Evolutionary conservation across 148 eudicot genomes (phyloP).

Genomic region (Rhododendron henanense): DNA sequence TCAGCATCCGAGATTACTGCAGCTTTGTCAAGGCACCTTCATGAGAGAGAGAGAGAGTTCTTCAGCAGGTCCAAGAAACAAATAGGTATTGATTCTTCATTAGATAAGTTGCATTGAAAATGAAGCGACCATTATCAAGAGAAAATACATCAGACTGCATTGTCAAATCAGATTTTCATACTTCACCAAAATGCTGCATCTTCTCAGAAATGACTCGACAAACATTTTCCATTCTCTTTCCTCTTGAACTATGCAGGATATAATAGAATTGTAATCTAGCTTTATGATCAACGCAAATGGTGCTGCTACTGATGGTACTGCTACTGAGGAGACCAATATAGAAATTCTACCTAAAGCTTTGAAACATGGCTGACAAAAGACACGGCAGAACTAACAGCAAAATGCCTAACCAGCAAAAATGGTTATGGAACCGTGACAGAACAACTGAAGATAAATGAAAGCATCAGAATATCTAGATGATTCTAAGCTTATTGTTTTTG

Average conservation of each 20-base stretch:
- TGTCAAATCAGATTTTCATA: not conserved
- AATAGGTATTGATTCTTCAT: not conserved
- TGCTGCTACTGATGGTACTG: not conserved
- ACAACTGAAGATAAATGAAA: not conserved
- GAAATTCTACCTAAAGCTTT: not conserved
- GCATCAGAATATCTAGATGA: not conserved
- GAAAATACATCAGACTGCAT: not conserved
- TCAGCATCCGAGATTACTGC: conserved; percentile 35
- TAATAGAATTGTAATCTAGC: not conserved
- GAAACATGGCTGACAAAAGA: not conserved
- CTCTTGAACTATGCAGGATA: not conserved
- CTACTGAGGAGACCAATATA: not conserved
- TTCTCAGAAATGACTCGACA: not conserved
- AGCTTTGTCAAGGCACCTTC: conserved; percentile 54
- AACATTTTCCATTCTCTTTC: not conserved
- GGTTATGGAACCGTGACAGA: not conserved
- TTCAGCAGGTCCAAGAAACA: not conserved
- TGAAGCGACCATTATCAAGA: not conserved
- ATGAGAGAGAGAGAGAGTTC: not conserved
- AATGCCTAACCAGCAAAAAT: not conserved
- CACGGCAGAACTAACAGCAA: not conserved
- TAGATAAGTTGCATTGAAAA: not conserved
- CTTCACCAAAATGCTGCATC: not conserved
- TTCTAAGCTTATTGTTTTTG: not conserved
- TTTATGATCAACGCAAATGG: not conserved